Evolutionary conservation across 768 basidiomycete species (phyloP).

Genomic region (Tricholoma sp.): DNA sequence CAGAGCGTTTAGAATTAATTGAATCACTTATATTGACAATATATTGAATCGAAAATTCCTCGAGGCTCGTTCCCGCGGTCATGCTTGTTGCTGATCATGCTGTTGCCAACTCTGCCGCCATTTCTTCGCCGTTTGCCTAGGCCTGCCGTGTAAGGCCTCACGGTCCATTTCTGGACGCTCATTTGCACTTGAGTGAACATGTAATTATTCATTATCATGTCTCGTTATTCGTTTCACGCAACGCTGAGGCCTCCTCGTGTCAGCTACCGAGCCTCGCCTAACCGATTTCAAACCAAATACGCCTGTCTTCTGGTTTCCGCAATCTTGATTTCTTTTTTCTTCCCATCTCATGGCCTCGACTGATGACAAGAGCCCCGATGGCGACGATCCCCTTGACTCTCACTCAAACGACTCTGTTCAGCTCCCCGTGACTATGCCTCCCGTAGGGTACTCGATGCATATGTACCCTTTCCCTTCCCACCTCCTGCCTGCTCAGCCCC

Average conservation of each 20-base stretch:
- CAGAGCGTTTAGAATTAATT: too few relatives aligned
- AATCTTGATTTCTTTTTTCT: slow-evolving; percentile 6
- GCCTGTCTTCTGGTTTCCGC: slow-evolving; percentile 1
- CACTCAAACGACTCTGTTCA: slow-evolving; percentile 27
- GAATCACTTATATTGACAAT: too few relatives aligned
- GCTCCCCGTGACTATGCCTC: slow-evolving; percentile 36
- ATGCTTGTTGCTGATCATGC: slow-evolving; percentile 4
- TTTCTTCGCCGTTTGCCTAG: slow-evolving; percentile 1
- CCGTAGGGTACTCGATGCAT: slow-evolving; percentile 54
- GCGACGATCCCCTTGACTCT: slow-evolving; percentile 29
- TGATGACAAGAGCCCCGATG: slow-evolving; percentile 26
- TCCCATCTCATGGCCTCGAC: slow-evolving; percentile 26
- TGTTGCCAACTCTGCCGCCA: slow-evolving; percentile 1
- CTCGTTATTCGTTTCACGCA: slow-evolving; percentile 11
- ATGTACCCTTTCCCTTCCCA: slow-evolving; percentile 65
- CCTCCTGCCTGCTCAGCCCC: slow-evolving; percentile 38
- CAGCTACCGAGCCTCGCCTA: slow-evolving; percentile 12
- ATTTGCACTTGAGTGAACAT: slow-evolving; percentile 6
- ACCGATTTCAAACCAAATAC: neutral
- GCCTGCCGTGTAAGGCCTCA: slow-evolving; percentile 3
- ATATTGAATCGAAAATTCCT: too few relatives aligned
- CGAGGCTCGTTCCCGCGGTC: slow-evolving; percentile 5
- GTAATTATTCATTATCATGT: slow-evolving; percentile 5
- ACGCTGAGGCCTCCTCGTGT: slow-evolving; percentile 14
- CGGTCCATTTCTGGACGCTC: slow-evolving; percentile 6